A percentile compares a stretch with the other conserved stretches of the same genome.
Conservation (phyloP, 495 filamentous ascomycete genomes). For the Astrocystis sublimbata region DNA sequence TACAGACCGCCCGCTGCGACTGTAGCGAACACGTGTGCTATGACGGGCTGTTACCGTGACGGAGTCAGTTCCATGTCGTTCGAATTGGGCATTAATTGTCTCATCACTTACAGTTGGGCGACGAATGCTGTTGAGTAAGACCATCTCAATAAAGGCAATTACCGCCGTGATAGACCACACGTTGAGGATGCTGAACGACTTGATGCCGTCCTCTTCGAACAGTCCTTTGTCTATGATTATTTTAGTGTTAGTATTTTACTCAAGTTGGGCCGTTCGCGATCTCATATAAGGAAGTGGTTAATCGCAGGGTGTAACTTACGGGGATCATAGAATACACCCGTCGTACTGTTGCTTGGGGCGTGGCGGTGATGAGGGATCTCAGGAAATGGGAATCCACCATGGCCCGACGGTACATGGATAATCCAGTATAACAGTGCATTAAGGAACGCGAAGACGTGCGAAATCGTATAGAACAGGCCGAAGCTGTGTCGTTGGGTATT, state of each 20-base stretch:
- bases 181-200: slow-evolving; percentile 47
- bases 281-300: neutral
- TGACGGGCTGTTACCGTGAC: slow-evolving; percentile 33
- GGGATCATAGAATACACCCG: slow-evolving; percentile 20
- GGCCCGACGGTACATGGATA: slow-evolving; percentile 39
- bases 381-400: slow-evolving; percentile 32
- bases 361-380: slow-evolving; percentile 22
- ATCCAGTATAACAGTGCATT: slow-evolving; percentile 51
- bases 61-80: slow-evolving; percentile 14
- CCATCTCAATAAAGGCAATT: slow-evolving; percentile 48
- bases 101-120: slow-evolving; percentile 41
- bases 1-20: slow-evolving; percentile 42
- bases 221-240: slow-evolving; percentile 25
- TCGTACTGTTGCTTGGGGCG: slow-evolving; percentile 9
- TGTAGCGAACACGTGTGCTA: slow-evolving; percentile 38
- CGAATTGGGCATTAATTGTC: neutral
- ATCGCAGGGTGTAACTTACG: slow-evolving; percentile 16
- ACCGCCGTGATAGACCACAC: slow-evolving; percentile 42
- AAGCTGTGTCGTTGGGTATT: slow-evolving; percentile 43
- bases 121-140: slow-evolving; percentile 51
- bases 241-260: slow-evolving; percentile 1
- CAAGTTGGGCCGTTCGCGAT: neutral
- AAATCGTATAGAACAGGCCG: slow-evolving; percentile 52
- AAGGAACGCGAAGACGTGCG: slow-evolving; percentile 46
- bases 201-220: slow-evolving; percentile 38